These are phyloP conservation scores for Wickerhamomyces chambardii DNA, from an alignment of 805 yeast species.

Conservation along the genomic window DNA sequence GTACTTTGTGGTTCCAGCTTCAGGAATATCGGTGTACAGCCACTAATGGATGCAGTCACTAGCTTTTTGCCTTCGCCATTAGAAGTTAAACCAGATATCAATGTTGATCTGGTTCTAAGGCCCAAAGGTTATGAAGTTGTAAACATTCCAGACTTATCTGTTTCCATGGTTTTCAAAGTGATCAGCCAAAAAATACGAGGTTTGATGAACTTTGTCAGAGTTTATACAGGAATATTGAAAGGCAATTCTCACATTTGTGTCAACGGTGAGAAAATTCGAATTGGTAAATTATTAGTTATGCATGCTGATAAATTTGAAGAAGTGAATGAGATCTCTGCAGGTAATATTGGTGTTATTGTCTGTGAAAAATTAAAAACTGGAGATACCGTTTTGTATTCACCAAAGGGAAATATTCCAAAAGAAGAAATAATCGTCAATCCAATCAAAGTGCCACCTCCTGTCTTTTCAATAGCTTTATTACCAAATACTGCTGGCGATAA, in stretches of 20 bases:
- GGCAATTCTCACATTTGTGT: slow-evolving; percentile 59
- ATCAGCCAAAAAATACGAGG: slow-evolving; percentile 80
- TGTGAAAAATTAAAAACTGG: slow-evolving; percentile 73
- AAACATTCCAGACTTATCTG: slow-evolving; percentile 48
- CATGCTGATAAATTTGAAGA: slow-evolving; percentile 83
- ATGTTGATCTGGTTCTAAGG: slow-evolving; percentile 29
- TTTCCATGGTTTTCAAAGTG: slow-evolving; percentile 89
- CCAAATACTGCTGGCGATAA: slow-evolving; percentile 81
- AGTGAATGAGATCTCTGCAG: slow-evolving; percentile 52
- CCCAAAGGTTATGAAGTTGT: slow-evolving; percentile 42
- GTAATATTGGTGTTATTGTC: slow-evolving; percentile 78
- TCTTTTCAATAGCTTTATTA: slow-evolving; percentile 77
- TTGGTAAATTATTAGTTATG: slow-evolving; percentile 69
- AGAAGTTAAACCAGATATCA: slow-evolving; percentile 53
- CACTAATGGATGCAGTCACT: slow-evolving; percentile 76
- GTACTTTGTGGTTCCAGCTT: slow-evolving; percentile 92
- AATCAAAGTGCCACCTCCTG: slow-evolving; percentile 84
- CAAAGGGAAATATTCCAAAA: slow-evolving; percentile 39
- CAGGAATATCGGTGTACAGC: slow-evolving; percentile 90
- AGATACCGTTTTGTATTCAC: slow-evolving; percentile 66
- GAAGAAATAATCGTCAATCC: slow-evolving; percentile 54
- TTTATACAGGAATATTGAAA: slow-evolving; percentile 72
- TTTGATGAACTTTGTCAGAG: slow-evolving; percentile 75
- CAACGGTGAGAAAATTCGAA: slow-evolving; percentile 54
- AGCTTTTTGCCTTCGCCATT: slow-evolving; percentile 77